Evolutionary conservation across 1,284 basidiomycete genomes (phyloP), one percentile per base, ranked within the genome.

Genomic region (Marasmius fiardii): DNA sequence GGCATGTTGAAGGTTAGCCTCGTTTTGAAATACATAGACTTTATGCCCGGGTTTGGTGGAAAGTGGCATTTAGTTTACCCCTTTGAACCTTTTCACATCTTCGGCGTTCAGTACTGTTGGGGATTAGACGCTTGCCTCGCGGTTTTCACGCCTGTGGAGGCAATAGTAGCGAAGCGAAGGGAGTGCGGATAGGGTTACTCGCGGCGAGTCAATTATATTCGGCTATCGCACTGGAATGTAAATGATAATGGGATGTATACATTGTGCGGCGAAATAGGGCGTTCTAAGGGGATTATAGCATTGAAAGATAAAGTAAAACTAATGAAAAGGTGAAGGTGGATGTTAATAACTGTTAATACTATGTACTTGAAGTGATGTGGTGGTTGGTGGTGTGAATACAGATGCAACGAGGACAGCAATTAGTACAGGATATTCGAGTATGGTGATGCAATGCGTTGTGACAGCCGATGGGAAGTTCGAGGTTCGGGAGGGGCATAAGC

Each of bases 361-460:
- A 45, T 34, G 33, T 14, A 45, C 51, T 55, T 34, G 21, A 31
- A 26, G 23, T n/a, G 23, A n/a, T n/a, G n/a, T n/a, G 16, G 53
- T 23, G 31, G 52, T 31, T 41, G 7, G 47, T 3, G 39, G 49
- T 52, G 53, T 52, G 50, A 52, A 52, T 51, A 57, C 43, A 58
- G 43, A 54, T 58, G 57, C 53, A 54, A 52, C 43, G 53, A 52
- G 53, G 55, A 51, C 43, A 47, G 49, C 33, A 34, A 52, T 54
- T 52, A 51, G 20, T 51, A 54, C 41, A 56, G 43, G n/a, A 23
- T 50, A 34, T 37, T 45, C 35, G 24, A 33, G 51, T 43, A 51
- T 26, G 37, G 52, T 23, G 23, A 47, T 47, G 20, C 21, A 24
- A 26, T 47, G 18, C 16, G 20, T 14, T 23, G 44, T 24, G 44